Evolutionary conservation across 2,329 filamentous ascomycete genomes (phyloP).

Genomic region (Thyridium curvatum): DNA sequence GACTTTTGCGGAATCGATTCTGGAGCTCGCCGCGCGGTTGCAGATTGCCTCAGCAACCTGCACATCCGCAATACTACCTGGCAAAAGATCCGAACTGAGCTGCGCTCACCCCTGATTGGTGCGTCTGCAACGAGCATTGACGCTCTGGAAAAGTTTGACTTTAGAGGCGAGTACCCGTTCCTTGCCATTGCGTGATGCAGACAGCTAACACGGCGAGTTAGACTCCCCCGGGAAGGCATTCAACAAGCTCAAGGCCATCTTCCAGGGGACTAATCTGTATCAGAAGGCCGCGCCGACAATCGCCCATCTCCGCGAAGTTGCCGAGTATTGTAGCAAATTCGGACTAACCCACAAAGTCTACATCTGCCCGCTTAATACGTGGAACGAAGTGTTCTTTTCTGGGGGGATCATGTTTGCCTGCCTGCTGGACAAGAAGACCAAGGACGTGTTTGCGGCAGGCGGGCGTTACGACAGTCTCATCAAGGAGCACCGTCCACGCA

Average conservation of each 20-base stretch:
- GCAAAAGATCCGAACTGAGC: conserved; percentile 74
- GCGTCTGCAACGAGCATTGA: conserved; percentile 86
- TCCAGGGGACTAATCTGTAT: conserved; percentile 59
- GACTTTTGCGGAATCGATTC: conserved; percentile 77
- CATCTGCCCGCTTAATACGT: conserved; percentile 76
- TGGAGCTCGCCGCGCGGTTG: conserved; percentile 62
- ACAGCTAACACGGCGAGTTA: conserved; percentile 19
- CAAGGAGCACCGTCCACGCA: conserved; percentile 70
- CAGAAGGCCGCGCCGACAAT: conserved; percentile 72
- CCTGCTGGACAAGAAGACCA: conserved; percentile 75
- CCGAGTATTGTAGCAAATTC: conserved; percentile 70
- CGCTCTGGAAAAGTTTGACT: conserved; percentile 86
- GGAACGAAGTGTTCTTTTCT: conserved; percentile 86
- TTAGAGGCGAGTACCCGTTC: conserved; percentile 52
- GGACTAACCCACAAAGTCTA: conserved; percentile 69
- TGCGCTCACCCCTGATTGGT: conserved; percentile 74
- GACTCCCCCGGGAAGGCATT: conserved; percentile 52
- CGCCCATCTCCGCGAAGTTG: conserved; percentile 72
- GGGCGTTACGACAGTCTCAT: conserved; percentile 90
- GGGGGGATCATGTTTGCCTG: conserved; percentile 87
- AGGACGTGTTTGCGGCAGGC: conserved; percentile 85
- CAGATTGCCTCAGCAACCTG: conserved; percentile 79
- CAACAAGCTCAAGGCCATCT: conserved; percentile 50
- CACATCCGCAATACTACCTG: conserved; percentile 77
- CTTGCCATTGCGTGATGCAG: not conserved